Base-by-base conservation (phyloP, 495 filamentous ascomycete species). In the Aspergillus avenaceus region DNA sequence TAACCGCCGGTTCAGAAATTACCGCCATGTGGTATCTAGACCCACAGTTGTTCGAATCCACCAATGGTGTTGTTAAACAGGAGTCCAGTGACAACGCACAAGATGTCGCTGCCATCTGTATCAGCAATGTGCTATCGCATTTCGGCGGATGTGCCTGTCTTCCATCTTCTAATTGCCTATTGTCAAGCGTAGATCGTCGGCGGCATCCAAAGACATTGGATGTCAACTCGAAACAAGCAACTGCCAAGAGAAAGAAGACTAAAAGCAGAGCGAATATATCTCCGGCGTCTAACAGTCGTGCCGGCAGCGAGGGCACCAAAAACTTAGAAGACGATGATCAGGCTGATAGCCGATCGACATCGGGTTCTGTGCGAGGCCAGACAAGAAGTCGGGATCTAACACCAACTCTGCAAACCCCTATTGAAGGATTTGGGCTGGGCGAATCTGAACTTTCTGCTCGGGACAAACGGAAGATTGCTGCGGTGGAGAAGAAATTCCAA, bases 131-230 rank as follows among this genome's bases (percentile, higher is more conserved):
- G 7, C 81, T 96, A 2, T 84, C 88, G 5, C 86, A 93, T 59
- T 88, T 91, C 62, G 91, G 91, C 23, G 90, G 88, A 8, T 97
- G 91, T 69, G 90, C 91, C 4, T 97, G 91, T 65, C 76, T 83
- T 45, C 65, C 79, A 3, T 73, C 79, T 0, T 59, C 71, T 9
- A 76, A 82, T 23, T 95, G 90, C 59, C 73, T 83, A 6, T 80
- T 95, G 60, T 78, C 80, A 22, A 83, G 79, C n/a, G 84, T 91
- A 36, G 86, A 90, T 69, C 80, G 83, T 49, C 83, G 82, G 24
- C 79, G 82, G 52, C 64, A 77, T 47, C 57, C 74, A 12, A 81
- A 77, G 44, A 50, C 70, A 4, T 67, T 54, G 12, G 78, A 78
- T 34, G 27, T 58, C 7, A 50, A 37, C 21, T 28, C 53, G 1